phyloP scores from a whole-genome alignment of 495 filamentous ascomycete species.

The Aspergillus baeticus region DNA sequence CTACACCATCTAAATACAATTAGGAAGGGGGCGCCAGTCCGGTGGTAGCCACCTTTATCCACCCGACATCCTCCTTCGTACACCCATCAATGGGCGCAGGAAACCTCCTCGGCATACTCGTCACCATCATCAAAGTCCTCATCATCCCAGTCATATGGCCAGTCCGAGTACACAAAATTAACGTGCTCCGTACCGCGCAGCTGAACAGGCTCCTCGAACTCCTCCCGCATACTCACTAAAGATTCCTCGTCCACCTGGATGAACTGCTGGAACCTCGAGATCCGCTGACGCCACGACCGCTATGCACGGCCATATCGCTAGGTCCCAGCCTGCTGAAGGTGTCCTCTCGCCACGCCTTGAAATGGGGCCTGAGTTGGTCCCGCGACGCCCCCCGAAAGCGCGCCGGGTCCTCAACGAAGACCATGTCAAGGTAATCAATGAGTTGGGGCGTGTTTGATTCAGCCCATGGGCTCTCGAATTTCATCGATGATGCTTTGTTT shows the following conservation, averaged over 20 bases:
- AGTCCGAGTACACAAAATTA: background rate
- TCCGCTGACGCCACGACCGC: background rate
- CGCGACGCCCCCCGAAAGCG: background rate
- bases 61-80: no score
- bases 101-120: no score
- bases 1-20: no score
- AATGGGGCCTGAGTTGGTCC: background rate
- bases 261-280: background rate
- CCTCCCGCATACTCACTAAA: background rate
- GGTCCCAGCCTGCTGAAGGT: background rate
- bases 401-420: background rate
- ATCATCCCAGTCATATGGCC: background rate
- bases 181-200: background rate
- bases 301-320: background rate
- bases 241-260: background rate
- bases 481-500: no score
- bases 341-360: background rate
- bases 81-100: no score
- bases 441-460: no score
- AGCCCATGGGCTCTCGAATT: no score
- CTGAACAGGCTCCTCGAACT: background rate
- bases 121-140: background rate
- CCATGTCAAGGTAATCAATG: no score
- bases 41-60: no score
- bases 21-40: no score